Evolutionary conservation across 2,329 filamentous ascomycete genomes (phyloP), one percentile per base, ranked within the genome.

Genomic region (Aspergillus bombycis): DNA sequence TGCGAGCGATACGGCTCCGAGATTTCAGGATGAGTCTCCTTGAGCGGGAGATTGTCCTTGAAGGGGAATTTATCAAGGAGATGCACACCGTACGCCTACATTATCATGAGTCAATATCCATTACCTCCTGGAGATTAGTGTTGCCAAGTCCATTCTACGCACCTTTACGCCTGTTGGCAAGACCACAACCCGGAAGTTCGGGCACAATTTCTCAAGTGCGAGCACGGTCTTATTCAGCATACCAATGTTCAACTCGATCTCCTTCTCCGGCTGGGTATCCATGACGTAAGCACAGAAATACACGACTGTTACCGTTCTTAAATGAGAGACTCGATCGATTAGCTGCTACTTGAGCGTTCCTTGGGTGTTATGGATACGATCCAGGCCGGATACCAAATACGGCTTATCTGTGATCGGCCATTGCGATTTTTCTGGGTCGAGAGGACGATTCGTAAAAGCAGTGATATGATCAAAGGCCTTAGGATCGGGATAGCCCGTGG

Each of bases 271-370:
- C 11, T 36, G 4, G 34, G 12, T 4, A 36, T 14, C 34, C 34
- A 6, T 36, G 34, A 5, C 12, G 14, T 63, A 60, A 7, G 57
- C 34, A 36, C 53, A 57, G 41, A 63, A 62, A 32, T 62, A 62
- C 9, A 60, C 34, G 7, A 57, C 30, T 1, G 57, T 63, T 3
- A 61, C 52, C 16, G 26, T 19, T 1, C 50, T 26, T 23, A 41
- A 14, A 11, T 57, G 26, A 23, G 52, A 38, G 11, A 57, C 41
- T 1, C 14, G 32, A 16, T 60, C 14, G 4, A 45, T 9, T 8
- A 55, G n/a, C 19, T 45, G 34, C 11, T 43, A 34, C 8, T 55
- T 36, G 3, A 60, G 23, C 9, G 14, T 38, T 36, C 34, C 38
- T 36, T 60, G 36, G 32, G 30, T 30, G 23, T 30, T 55, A 2